Conservation (phyloP, 148 eudicot species). For the Linanthus parryae region DNA sequence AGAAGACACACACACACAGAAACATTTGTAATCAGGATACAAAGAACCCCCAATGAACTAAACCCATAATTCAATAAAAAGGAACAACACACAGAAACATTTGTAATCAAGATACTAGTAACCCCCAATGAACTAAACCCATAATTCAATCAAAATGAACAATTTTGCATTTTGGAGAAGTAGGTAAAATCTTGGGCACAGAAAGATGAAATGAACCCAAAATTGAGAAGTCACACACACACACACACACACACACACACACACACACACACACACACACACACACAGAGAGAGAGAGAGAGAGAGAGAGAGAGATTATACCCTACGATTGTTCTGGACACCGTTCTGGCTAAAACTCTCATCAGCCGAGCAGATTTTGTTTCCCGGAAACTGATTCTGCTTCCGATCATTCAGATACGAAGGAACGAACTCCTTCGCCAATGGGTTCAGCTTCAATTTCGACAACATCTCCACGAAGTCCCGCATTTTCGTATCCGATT, state of each 20-base stretch:
- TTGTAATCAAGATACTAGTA: too few species aligned
- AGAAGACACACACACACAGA: too few species aligned
- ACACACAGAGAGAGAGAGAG: neutral
- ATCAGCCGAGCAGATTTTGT: conserved; percentile 24
- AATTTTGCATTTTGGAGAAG: too few species aligned
- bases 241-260: too few species aligned
- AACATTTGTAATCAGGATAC: too few species aligned
- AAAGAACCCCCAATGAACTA: too few species aligned
- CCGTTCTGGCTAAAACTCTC: conserved; percentile 37
- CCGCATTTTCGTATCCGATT: conserved; percentile 57
- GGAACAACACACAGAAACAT: neutral
- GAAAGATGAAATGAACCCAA: neutral
- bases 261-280: too few species aligned
- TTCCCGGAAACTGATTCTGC: conserved; percentile 31
- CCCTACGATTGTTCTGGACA: conserved; percentile 61
- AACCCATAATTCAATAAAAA: neutral
- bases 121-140: neutral
- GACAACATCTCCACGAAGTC: conserved; percentile 65
- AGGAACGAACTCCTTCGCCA: conserved; percentile 89
- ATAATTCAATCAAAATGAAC: neutral
- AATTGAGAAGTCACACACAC: too few species aligned
- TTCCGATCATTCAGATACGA: conserved; percentile 28
- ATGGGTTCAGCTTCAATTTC: conserved; percentile 67
- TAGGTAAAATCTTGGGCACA: too few species aligned
- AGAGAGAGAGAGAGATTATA: conserved; percentile 15